These are phyloP conservation scores for Cladosporium sp. DNA, from an alignment of 2,329 filamentous ascomycete genomes.

Conservation along the genomic window DNA sequence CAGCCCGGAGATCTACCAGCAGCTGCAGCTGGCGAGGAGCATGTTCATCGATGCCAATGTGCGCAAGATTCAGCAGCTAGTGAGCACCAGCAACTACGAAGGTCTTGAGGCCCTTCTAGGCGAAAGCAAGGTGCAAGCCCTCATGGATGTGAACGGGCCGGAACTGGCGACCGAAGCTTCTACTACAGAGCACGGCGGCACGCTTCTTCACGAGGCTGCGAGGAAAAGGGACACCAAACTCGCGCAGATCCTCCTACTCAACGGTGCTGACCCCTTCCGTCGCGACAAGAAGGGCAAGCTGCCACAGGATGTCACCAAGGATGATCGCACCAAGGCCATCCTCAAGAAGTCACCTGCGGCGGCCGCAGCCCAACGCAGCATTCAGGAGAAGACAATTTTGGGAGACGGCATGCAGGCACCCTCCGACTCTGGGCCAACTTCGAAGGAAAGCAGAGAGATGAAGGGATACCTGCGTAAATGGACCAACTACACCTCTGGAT, in stretches of 20 bases:
- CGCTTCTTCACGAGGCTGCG: slow-evolving; percentile 86
- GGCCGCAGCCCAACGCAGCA: slow-evolving; percentile 85
- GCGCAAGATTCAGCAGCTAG: slow-evolving; percentile 73
- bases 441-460: slow-evolving; percentile 90
- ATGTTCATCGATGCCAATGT: slow-evolving; percentile 84
- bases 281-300: slow-evolving; percentile 92
- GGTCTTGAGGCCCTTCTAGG: slow-evolving; percentile 72
- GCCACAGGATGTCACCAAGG: slow-evolving; percentile 92
- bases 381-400: slow-evolving; percentile 94
- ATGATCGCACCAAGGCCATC: slow-evolving; percentile 80
- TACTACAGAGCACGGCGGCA: slow-evolving; percentile 79
- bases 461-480: slow-evolving; percentile 98
- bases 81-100: slow-evolving; percentile 67
- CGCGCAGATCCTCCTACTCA: slow-evolving; percentile 83
- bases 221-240: slow-evolving; percentile 79
- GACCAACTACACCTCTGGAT: slow-evolving; percentile 97
- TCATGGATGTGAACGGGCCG: slow-evolving; percentile 85
- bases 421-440: slow-evolving; percentile 53
- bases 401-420: slow-evolving; percentile 54
- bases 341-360: slow-evolving; percentile 92
- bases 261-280: slow-evolving; percentile 92
- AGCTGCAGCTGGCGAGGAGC: slow-evolving; percentile 82
- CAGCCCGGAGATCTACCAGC: slow-evolving; percentile 91
- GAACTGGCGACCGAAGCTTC: slow-evolving; percentile 77
- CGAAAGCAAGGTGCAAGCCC: slow-evolving; percentile 76